Percentiles rank a stretch among this genome's conserved stretches.
These are phyloP conservation scores for Cryphonectria parasitica DNA, from an alignment of 2,329 filamentous ascomycete species.

Conservation along the genomic window DNA sequence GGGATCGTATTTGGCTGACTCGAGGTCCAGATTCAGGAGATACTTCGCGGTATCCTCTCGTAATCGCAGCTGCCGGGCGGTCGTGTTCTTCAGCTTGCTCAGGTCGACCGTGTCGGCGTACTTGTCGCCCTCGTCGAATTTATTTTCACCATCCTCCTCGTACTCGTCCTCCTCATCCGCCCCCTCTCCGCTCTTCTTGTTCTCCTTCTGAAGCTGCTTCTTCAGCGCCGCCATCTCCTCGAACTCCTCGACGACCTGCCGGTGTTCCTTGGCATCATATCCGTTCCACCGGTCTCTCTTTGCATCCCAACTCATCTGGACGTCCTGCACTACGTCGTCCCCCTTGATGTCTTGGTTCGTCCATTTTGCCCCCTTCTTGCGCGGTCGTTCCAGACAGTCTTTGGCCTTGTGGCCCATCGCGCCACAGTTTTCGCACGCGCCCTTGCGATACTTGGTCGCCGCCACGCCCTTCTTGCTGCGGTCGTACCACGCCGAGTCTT, in stretches of 20 bases:
- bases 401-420: conserved; percentile 96
- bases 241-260: conserved; percentile 85
- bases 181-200: conserved; percentile 54
- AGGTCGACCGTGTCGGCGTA: conserved; percentile 97
- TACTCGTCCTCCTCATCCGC: conserved; percentile 49
- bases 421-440: conserved; percentile 97
- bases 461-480: conserved; percentile 87
- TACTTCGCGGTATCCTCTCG: conserved; percentile 98
- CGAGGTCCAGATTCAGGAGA: conserved; percentile 88
- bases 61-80: conserved; percentile 86
- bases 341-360: conserved; percentile 92
- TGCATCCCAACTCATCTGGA: conserved; percentile 91
- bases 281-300: conserved; percentile 98
- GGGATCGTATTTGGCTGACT: conserved; percentile 96
- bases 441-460: conserved; percentile 96
- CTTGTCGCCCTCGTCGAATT: conserved; percentile 62
- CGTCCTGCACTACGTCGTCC: conserved; percentile 84
- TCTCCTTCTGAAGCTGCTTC: conserved; percentile 53
- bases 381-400: conserved; percentile 86
- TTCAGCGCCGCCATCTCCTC: conserved; percentile 80
- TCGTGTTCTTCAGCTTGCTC: conserved; percentile 89
- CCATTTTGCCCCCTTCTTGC: conserved; percentile 88
- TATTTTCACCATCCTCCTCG: neutral
- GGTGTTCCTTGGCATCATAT: conserved; percentile 89
- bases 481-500: conserved; percentile 88